Evolutionary conservation across 345 rosid species (phyloP), one percentile per base, ranked within the genome.

Genomic region (Boechera stricta): DNA sequence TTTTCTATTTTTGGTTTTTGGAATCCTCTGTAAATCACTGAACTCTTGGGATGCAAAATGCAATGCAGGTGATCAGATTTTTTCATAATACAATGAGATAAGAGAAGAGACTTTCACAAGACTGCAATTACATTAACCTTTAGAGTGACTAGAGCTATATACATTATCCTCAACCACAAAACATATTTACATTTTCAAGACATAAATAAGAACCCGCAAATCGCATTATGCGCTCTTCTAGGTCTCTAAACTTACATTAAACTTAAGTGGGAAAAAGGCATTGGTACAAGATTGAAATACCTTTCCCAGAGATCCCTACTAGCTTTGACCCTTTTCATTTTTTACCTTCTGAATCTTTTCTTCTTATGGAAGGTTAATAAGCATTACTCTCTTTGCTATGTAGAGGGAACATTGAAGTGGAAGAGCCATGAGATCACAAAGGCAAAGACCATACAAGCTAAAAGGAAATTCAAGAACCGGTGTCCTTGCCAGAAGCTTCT

Each of bases 401-500:
- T 70, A 1, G 92, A 83, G 16, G 93, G 91, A 51, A 93, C 84
- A 75, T 91, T 91, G 87, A 93, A 91, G 83, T 88, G 98, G 71
- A 93, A 88, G 66, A 93, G 92, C 98, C 98, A 93, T 41, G 98
- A 93, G 77, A 93, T 87, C 12, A 93, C 95, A 69, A 93, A 93
- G 41, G 98, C 97, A 60, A 93, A 91, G 29, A 93, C 96, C 93
- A 93, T 93, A 61, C 95, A 91, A 4, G 97, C 97, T 15, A 93
- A 86, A 31, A 93, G 88, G 84, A 93, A 91, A 80, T 91, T 93
- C 77, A 93, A 84, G 86, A 91, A 88, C 53, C 92, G 80, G 61
- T 89, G 96, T 12, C 97, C 98, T 66, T 84, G 91, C 95, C 93
- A 89, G 68, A 89, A 89, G 86, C 79, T 85, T 72, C 87, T 79